Base-by-base conservation (phyloP, 768 basidiomycete species). In the Bullera alba region DNA sequence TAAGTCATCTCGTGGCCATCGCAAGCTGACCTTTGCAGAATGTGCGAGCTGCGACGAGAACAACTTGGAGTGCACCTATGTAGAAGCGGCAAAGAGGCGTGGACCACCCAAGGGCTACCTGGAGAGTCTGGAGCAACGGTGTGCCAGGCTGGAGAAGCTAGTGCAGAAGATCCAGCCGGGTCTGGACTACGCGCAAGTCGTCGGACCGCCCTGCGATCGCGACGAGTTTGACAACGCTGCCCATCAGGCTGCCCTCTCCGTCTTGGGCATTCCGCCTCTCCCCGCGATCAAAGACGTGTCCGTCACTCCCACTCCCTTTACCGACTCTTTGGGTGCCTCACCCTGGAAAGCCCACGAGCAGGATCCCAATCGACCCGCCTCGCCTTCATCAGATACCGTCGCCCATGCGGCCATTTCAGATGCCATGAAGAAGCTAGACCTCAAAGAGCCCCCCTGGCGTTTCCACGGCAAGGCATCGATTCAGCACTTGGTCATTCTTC, bases 21-120 rank as follows among this genome's bases (percentile, higher is more conserved):
- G 22, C n/a, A 17, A 16, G 42, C 43, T 53, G 38, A 54, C 45
- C 27, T 27, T 25, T 17, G 35, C 47, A 63, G 57, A 57, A 55
- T 73, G 70, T 51, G 64, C 69, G 28, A 60, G 69, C 48, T 71
- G 70, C 55, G 37, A 57, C 34, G 57, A 64, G 30, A 53, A 58
- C 37, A 53, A 50, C 58, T 51, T 43, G 54, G 80, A 85, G 53
- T 84, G 83, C 57, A 79, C 80, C 17, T 78, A 73, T 53, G 60
- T 74, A 44, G 71, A 72, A 57, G 62, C 61, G 37, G 73, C 69
- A 12, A 73, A 69, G 49, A 52, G 58, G 41, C 44, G 68, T 23
- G 67, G 70, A 34, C 67, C 65, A 8, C 63, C 67, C 15, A 59
- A 63, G 46, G 69, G 65, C 48, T 63, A 73, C 44, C 46, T 72